Evolutionary conservation across 1,139 yeast species (phyloP).

Genomic region (Blastobotrys niveus): DNA sequence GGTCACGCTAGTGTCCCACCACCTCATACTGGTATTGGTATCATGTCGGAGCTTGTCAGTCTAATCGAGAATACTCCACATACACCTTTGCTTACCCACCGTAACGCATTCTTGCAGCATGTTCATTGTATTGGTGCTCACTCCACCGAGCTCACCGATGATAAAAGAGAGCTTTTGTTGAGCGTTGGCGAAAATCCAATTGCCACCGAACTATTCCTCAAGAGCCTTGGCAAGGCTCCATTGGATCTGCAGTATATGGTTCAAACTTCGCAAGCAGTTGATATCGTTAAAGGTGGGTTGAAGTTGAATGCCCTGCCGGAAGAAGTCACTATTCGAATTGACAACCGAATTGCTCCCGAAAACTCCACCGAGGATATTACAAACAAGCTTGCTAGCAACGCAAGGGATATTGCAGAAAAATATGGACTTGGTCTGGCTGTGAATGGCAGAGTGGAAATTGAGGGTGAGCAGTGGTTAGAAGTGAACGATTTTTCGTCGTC

Average conservation of each 20-base stretch:
- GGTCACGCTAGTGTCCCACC: slow-evolving; percentile 73
- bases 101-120: slow-evolving; percentile 46
- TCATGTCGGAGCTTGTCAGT: slow-evolving; percentile 50
- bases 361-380: slow-evolving; percentile 41
- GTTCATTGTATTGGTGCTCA: slow-evolving; percentile 37
- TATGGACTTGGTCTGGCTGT: slow-evolving; percentile 43
- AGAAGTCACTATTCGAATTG: slow-evolving; percentile 47
- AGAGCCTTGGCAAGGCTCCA: slow-evolving; percentile 8
- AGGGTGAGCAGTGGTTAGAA: slow-evolving; percentile 4
- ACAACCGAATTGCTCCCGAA: slow-evolving; percentile 55
- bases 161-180: slow-evolving; percentile 20
- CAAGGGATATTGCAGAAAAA: slow-evolving; percentile 41
- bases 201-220: slow-evolving; percentile 22
- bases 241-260: slow-evolving; percentile 26
- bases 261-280: slow-evolving; percentile 62
- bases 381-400: slow-evolving; percentile 37
- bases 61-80: slow-evolving; percentile 49
- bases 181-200: slow-evolving; percentile 16
- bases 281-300: slow-evolving; percentile 63
- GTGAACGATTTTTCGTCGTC: background rate
- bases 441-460: slow-evolving; percentile 9
- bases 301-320: slow-evolving; percentile 75
- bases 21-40: slow-evolving; percentile 69
- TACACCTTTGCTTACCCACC: slow-evolving; percentile 40
- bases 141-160: slow-evolving; percentile 16